Evolutionary conservation across 179 eudicot genomes (phyloP).

Genomic region (Beta lomatogona): DNA sequence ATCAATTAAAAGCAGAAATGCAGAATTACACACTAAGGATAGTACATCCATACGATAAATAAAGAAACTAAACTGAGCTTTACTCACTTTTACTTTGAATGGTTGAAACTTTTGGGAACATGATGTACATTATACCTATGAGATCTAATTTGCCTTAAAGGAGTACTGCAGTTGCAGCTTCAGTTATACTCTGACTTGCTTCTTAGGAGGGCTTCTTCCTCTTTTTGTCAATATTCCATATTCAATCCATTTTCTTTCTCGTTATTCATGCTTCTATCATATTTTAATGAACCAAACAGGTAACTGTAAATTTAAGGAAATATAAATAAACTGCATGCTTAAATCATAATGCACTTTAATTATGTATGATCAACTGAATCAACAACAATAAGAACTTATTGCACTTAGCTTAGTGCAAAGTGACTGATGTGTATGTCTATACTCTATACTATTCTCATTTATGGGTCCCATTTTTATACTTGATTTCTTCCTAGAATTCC

Average conservation of each 20-base stretch:
- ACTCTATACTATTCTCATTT: slow-evolving; percentile 9
- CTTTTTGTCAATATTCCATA: neutral
- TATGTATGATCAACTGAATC: slow-evolving; percentile 24
- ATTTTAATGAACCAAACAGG: slow-evolving; percentile 20
- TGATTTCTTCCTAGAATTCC: slow-evolving; percentile 32
- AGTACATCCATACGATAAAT: no score
- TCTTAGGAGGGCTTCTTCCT: neutral
- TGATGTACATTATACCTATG: no score
- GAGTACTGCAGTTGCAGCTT: neutral
- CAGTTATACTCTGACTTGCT: slow-evolving; percentile 3
- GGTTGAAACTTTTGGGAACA: no score
- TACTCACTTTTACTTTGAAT: no score
- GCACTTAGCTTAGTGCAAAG: slow-evolving; percentile 27
- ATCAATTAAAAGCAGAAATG: no score
- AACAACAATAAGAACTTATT: slow-evolving; percentile 11
- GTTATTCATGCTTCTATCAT: slow-evolving; percentile 18
- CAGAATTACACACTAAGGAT: no score
- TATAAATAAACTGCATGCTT: slow-evolving; percentile 33
- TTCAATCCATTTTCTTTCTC: neutral
- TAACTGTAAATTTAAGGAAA: slow-evolving; percentile 27
- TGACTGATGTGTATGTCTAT: slow-evolving; percentile 4
- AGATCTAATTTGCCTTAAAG: neutral
- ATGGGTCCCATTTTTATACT: slow-evolving; percentile 35
- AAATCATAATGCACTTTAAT: slow-evolving; percentile 35
- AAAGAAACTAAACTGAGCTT: no score